phyloP scores from a whole-genome alignment of 805 yeast species.

The Pichia rugopelliculosa region DNA sequence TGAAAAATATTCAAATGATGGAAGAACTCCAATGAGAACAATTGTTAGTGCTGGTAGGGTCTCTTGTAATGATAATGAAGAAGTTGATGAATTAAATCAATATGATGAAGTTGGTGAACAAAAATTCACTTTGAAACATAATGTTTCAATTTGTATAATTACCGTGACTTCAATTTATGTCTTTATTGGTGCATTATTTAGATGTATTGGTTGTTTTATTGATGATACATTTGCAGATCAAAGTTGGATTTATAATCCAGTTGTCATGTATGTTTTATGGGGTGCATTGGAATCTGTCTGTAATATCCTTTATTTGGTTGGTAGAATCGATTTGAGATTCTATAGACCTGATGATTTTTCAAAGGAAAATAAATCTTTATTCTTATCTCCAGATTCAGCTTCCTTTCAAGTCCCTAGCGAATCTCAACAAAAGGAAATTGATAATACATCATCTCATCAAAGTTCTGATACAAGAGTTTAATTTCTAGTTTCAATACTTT shows the following conservation, averaged over 20 bases:
- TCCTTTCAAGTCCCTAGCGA: background rate
- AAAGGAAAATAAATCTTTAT: background rate
- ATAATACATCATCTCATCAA: constrained; percentile 1
- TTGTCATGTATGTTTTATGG: constrained; percentile 60
- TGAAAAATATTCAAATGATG: constrained; percentile 13
- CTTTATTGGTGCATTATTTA: constrained; percentile 42
- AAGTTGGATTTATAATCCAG: constrained; percentile 43
- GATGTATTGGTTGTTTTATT: constrained; percentile 42
- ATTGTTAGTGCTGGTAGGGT: constrained; percentile 22
- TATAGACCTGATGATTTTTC: constrained; percentile 57
- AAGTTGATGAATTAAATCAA: constrained; percentile 16
- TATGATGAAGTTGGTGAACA: constrained; percentile 17
- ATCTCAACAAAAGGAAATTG: constrained; percentile 1
- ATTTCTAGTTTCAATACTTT: background rate
- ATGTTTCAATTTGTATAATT: constrained; percentile 41
- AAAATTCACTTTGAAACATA: constrained; percentile 36
- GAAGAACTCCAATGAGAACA: constrained; percentile 21
- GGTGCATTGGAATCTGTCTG: constrained; percentile 59
- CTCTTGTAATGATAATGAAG: constrained; percentile 9
- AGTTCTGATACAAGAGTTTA: constrained; percentile 10
- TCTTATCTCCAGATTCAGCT: background rate
- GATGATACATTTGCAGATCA: constrained; percentile 26
- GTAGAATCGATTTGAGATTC: constrained; percentile 69
- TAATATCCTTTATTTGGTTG: constrained; percentile 48
- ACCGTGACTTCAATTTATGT: constrained; percentile 40